Percentiles rank a stretch among this genome's conserved stretches.
Evolutionary conservation across 257 asterid species (phyloP).

Genomic region (Solanum etuberosum): DNA sequence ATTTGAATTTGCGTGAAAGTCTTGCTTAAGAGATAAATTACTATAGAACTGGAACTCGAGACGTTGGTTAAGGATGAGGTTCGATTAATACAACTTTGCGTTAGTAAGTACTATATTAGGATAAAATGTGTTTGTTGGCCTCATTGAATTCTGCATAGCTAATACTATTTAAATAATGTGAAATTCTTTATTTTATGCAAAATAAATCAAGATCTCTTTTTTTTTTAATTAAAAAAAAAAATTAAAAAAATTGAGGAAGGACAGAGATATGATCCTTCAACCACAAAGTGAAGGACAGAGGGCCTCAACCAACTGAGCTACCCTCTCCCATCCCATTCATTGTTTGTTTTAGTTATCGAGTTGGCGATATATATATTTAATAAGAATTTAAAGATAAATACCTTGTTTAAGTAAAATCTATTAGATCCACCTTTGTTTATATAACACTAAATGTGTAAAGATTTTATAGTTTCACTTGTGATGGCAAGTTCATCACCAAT

Average conservation of each 20-base stretch:
- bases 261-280: too few species aligned
- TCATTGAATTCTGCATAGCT: neutral
- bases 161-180: neutral
- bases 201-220: neutral
- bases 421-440: too few species aligned
- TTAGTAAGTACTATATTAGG: neutral
- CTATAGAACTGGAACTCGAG: neutral
- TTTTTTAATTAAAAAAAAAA: too few species aligned
- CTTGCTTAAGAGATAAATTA: neutral
- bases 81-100: accelerated
- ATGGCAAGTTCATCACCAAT: neutral
- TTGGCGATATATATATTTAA: neutral
- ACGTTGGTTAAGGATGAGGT: neutral
- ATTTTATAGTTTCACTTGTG: neutral
- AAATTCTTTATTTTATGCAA: neutral
- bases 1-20: neutral
- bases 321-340: too few species aligned
- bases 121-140: too few species aligned
- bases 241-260: too few species aligned
- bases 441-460: neutral
- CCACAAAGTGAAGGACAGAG: too few species aligned
- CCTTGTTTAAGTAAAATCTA: neutral
- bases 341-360: too few species aligned
- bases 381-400: neutral
- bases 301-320: too few species aligned